Base-by-base conservation (phyloP, 139 green algal genomes). In the Closterium sp. region DNA sequence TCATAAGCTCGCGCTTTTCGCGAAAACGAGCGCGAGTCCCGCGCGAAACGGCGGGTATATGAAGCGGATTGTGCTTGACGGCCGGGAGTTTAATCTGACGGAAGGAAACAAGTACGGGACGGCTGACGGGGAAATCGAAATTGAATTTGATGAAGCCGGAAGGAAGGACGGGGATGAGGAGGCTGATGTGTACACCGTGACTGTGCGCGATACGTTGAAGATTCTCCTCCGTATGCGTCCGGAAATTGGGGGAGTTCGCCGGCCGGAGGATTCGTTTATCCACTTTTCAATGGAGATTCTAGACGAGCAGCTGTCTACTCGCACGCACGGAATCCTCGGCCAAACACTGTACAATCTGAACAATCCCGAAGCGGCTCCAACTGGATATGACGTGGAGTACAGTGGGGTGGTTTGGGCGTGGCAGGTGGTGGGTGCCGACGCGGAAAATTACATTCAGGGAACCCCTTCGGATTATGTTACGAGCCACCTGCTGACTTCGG, bases 281-380 rank as follows among this genome's bases (percentile, higher is more conserved):
- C 91, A 93, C 34, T 92, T 93, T 7, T 89, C 42, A 6, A n/a
- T 93, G 88, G 91, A 92, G 89, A 89, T 93, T n/a, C 17, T 92
- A 42, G 91, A 93, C 38, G 91, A 93, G 42, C 90, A 92, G 29
- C 73, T 92, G 17, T 90, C 70, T 31, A 27, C 31, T 22, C 34
- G 28, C 11, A 45, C 50, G 10, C 91, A 93, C 21, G 91, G 91
- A 13, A 88, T 93, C n/a, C 89, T 93, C 27, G 91, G 91, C 79
- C 91, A 93, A 30, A 93, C 91, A 24, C 19, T 92, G 22, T 89
- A 50, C 84, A 92, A 92, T 29, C 13, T 50, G 27, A 50, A 93
- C 45, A 32, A 88, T 17, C 91, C 91, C 70, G 88, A 93, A 30
- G n/a, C n/a, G 88, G 91, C 91, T 24, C 88, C 88, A 7, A 92